These are phyloP conservation scores for Nakazawaea siamensis DNA, from an alignment of 805 yeast species.

Conservation along the genomic window DNA sequence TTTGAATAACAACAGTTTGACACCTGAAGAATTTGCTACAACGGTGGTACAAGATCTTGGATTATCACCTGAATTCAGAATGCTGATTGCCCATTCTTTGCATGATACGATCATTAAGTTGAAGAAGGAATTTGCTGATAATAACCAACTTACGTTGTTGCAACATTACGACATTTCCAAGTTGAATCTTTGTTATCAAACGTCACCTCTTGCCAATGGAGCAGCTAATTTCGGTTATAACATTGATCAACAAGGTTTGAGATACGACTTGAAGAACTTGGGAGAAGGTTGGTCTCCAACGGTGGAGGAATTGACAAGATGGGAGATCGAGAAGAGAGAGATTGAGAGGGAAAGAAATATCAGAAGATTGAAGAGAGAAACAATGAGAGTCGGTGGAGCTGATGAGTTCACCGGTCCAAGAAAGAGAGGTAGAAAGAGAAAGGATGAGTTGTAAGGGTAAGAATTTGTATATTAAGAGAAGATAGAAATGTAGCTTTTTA, in stretches of 20 bases:
- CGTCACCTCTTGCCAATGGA: slow-evolving; percentile 10
- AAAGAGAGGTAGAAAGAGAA: slow-evolving; percentile 22
- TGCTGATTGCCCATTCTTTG: slow-evolving; percentile 81
- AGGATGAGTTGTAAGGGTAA: slow-evolving; percentile 20
- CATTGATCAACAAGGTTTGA: slow-evolving; percentile 34
- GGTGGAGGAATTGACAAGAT: slow-evolving; percentile 77
- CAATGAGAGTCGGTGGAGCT: slow-evolving; percentile 65
- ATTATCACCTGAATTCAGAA: slow-evolving; percentile 72
- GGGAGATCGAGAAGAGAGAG: slow-evolving; percentile 92
- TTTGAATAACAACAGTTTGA: slow-evolving; percentile 39
- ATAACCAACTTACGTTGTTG: slow-evolving; percentile 25
- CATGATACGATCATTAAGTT: slow-evolving; percentile 72
- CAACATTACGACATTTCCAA: slow-evolving; percentile 26
- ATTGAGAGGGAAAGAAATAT: slow-evolving; percentile 89
- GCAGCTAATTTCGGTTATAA: slow-evolving; percentile 10
- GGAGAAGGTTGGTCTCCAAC: slow-evolving; percentile 86
- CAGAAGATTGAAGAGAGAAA: slow-evolving; percentile 88
- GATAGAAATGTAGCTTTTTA: not conserved
- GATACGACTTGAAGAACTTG: slow-evolving; percentile 66
- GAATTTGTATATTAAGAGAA: not conserved
- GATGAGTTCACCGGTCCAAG: slow-evolving; percentile 28
- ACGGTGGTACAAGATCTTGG: slow-evolving; percentile 82
- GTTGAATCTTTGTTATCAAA: slow-evolving; percentile 24
- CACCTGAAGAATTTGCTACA: slow-evolving; percentile 82
- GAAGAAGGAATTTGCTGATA: slow-evolving; percentile 75